Conservation (phyloP, 371 early-diverging fungal species). For the Apophysomyces trapeziformis region DNA sequence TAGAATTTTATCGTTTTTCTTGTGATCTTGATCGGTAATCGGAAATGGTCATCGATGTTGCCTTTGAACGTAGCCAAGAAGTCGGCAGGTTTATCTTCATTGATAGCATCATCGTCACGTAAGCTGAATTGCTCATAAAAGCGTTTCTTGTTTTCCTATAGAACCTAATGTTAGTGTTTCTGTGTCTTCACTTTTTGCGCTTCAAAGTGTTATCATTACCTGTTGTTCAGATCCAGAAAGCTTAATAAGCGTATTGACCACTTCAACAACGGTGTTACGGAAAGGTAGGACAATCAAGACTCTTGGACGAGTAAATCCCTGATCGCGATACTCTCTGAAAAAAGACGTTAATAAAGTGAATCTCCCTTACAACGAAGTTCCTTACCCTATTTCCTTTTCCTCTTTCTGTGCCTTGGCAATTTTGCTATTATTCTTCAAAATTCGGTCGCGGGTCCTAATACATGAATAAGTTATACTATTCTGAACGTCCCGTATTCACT, state of each 20-base stretch:
- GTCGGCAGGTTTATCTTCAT: conserved; percentile 81
- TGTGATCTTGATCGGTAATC: conserved; percentile 90
- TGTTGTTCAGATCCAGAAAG: conserved; percentile 83
- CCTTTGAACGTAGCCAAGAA: conserved; percentile 85
- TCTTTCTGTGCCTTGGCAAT: conserved; percentile 62
- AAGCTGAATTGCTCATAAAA: conserved; percentile 79
- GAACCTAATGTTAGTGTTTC: neutral
- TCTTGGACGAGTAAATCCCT: conserved; percentile 94
- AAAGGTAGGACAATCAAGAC: conserved; percentile 91
- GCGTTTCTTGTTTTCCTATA: conserved; percentile 74
- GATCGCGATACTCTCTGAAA: conserved; percentile 85
- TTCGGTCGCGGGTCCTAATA: conserved; percentile 65
- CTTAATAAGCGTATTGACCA: conserved; percentile 77
- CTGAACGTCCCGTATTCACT: conserved; percentile 5
- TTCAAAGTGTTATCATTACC: conserved; percentile 20
- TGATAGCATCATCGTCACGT: conserved; percentile 57
- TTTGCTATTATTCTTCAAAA: conserved; percentile 81
- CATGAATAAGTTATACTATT: too few relatives aligned
- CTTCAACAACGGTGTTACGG: conserved; percentile 79
- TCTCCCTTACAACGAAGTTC: neutral
- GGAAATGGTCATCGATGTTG: conserved; percentile 95
- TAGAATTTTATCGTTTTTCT: conserved; percentile 87
- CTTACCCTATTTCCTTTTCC: conserved; percentile 49
- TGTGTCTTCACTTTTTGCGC: neutral
- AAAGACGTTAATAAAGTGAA: neutral